These are phyloP conservation scores for Chaetomium globosum DNA, from an alignment of 2,329 filamentous ascomycete genomes.

Conservation along the genomic window DNA sequence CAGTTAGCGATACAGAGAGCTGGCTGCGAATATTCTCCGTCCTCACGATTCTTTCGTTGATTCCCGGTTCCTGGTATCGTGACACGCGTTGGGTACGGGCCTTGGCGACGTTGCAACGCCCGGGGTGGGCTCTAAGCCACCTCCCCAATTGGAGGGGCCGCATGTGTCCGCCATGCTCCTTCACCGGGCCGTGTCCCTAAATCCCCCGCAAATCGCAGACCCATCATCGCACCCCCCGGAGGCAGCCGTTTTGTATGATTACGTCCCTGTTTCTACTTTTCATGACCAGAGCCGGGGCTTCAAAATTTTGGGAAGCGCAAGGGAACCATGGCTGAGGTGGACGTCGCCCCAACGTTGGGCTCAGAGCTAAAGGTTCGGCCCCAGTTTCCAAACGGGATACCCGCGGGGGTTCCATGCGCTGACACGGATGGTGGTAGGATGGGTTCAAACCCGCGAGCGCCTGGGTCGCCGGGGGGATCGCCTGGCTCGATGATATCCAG, in stretches of 20 bases:
- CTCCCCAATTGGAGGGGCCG: conserved; percentile 24
- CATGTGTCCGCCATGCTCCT: conserved; percentile 12
- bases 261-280: conserved; percentile 18
- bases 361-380: conserved; percentile 81
- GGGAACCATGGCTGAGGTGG: conserved; percentile 74
- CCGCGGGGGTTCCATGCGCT: conserved; percentile 20
- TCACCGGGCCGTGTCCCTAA: conserved; percentile 17
- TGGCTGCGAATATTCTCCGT: background rate
- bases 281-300: conserved; percentile 30
- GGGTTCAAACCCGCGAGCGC: conserved; percentile 92
- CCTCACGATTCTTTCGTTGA: background rate
- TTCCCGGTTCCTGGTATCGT: conserved; percentile 3
- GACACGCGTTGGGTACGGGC: conserved; percentile 2
- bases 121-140: conserved; percentile 13
- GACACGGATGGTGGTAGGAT: conserved; percentile 63
- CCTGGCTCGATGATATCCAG: conserved; percentile 95
- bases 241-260: conserved; percentile 26
- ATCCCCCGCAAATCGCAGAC: conserved; percentile 18
- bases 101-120: conserved; percentile 4
- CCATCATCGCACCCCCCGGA: conserved; percentile 13
- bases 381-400: conserved; percentile 29
- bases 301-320: conserved; percentile 24
- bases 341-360: conserved; percentile 84
- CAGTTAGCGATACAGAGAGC: background rate
- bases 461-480: conserved; percentile 87